A percentile compares a stretch with the other conserved stretches of the same genome.
phyloP scores from a whole-genome alignment of 345 rosid genomes.

The Reutealis trisperma region DNA sequence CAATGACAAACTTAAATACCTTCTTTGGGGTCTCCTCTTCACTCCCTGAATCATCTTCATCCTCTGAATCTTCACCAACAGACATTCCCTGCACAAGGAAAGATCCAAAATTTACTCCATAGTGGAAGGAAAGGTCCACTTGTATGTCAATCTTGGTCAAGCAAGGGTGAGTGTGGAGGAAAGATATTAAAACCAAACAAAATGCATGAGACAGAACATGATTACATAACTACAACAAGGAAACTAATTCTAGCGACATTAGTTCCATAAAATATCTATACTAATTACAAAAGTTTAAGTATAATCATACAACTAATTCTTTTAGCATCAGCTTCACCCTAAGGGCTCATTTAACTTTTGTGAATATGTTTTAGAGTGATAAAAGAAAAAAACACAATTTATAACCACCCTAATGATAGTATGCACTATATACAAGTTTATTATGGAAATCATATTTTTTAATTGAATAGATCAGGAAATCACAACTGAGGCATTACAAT shows the following conservation, averaged over 20 bases:
- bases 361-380: too few species aligned
- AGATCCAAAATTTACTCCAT: background rate
- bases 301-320: too few species aligned
- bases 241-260: background rate
- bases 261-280: background rate
- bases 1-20: conserved; percentile 27
- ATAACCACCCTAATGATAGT: too few species aligned
- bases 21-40: conserved; percentile 71
- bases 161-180: background rate
- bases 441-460: too few species aligned
- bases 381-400: too few species aligned
- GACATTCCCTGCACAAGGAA: conserved; percentile 22
- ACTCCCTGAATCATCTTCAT: conserved; percentile 34
- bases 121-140: background rate
- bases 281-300: too few species aligned
- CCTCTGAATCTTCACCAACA: conserved; percentile 26
- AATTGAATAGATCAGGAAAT: too few species aligned
- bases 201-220: too few species aligned
- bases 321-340: too few species aligned
- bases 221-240: background rate
- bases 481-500: too few species aligned
- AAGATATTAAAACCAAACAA: background rate
- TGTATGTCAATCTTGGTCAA: background rate
- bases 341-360: too few species aligned
- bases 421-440: too few species aligned